Base-by-base conservation (phyloP, 1,139 yeast genomes). In the Pichia sp. region DNA sequence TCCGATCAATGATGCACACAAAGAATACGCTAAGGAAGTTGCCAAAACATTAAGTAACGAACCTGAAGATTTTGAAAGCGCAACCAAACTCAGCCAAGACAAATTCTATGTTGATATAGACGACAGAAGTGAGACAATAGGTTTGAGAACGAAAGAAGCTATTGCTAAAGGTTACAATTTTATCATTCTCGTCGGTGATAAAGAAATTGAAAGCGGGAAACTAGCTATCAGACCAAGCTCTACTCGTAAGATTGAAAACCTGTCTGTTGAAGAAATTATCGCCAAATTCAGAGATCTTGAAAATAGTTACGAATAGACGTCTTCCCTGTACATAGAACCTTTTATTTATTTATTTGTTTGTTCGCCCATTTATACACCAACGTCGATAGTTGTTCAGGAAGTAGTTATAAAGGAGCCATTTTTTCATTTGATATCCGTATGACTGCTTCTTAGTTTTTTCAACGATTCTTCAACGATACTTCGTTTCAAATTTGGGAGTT, bases 111-210 rank as follows among this genome's bases (percentile, higher is more conserved):
- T 87, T 23, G 97, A 91, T 62, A 70, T 89, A 6, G 95, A 88
- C 64, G 70, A 72, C 22, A 78, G 96, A 64, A 74, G 75, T 26
- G 96, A 89, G 64, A 83, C 96, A 3, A 82, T 91, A 23, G 93
- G 96, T 0, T 79, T 78, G 53, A 76, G 96, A 65, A 82, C 90
- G 52, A 84, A 86, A 63, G 90, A 90, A 55, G 89, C 96, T 4
- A 74, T 85, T 25, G 73, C 75, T 49, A 83, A 84, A 62, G 91
- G 93, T 1, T 90, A 87, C 65, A 85, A 89, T 16, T 93, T 80
- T 64, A 80, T 93, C 47, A 72, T 91, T 31, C 79, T 90, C 72
- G 78, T 93, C 47, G 99, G 99, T 28, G 97, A 90, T 62, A 81
- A 82, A 61, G 99, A 93, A 65, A 72, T 86, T 8, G 80, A 77